phyloP scores from a whole-genome alignment of 192 early-diverging fungal genomes.

The Backusella sp. region DNA sequence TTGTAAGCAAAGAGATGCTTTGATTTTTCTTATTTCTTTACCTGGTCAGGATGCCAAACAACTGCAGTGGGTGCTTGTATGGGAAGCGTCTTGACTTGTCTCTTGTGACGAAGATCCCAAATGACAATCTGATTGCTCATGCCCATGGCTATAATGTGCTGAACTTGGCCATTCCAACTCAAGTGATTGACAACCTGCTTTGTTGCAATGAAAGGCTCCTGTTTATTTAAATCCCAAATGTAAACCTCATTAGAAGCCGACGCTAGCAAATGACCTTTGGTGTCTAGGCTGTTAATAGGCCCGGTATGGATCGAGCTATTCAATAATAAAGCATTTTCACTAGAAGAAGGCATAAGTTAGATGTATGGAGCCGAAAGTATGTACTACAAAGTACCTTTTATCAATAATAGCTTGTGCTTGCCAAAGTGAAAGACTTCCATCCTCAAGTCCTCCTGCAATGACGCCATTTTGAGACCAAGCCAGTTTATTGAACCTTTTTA shows the following conservation, averaged over 20 bases:
- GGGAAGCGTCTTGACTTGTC: slow-evolving; percentile 74
- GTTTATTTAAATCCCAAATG: slow-evolving; percentile 93
- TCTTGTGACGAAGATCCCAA: slow-evolving; percentile 89
- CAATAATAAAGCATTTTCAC: not conserved
- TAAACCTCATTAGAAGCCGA: slow-evolving; percentile 86
- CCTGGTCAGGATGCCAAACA: slow-evolving; percentile 89
- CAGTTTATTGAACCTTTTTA: slow-evolving; percentile 83
- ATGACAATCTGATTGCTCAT: slow-evolving; percentile 89
- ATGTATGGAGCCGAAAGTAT: not conserved
- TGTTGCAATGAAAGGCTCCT: slow-evolving; percentile 76
- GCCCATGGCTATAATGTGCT: slow-evolving; percentile 90
- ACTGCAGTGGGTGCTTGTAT: slow-evolving; percentile 73
- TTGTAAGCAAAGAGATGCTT: not conserved
- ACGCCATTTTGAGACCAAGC: slow-evolving; percentile 83
- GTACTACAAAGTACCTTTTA: slow-evolving; percentile 35
- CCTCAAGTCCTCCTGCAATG: slow-evolving; percentile 93
- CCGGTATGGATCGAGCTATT: slow-evolving; percentile 77
- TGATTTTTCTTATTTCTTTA: slow-evolving; percentile 33
- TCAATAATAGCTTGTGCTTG: slow-evolving; percentile 72
- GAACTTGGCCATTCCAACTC: slow-evolving; percentile 87
- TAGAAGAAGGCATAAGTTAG: not conserved
- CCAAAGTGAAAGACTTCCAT: slow-evolving; percentile 90
- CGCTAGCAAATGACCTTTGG: slow-evolving; percentile 87
- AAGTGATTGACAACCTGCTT: slow-evolving; percentile 82
- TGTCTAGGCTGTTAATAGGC: slow-evolving; percentile 86